phyloP scores from a whole-genome alignment of 1,139 yeast genomes.

The Scheffersomyces illinoinensis region DNA sequence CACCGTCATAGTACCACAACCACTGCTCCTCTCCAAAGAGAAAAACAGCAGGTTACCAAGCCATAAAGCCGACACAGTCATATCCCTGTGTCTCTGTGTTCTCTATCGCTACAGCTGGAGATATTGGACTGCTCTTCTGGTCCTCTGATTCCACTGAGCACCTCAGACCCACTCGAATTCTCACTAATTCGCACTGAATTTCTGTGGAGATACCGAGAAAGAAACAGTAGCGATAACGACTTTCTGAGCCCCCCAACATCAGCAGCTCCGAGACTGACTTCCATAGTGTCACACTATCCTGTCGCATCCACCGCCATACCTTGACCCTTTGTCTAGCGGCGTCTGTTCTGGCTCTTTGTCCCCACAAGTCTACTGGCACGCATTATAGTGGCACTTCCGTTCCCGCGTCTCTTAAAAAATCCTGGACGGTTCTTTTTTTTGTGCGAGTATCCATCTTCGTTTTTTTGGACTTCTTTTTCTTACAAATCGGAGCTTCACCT shows the following conservation, averaged over 20 bases:
- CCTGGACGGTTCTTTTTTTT: neutral
- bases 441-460: neutral
- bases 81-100: neutral
- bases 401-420: neutral
- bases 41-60: neutral
- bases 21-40: neutral
- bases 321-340: neutral
- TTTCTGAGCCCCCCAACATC: neutral
- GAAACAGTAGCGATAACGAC: neutral
- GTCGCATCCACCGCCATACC: no score
- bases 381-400: neutral
- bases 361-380: neutral
- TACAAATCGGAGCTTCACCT: neutral
- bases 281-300: no score
- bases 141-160: neutral
- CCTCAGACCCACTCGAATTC: neutral
- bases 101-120: neutral
- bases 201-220: neutral
- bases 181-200: neutral
- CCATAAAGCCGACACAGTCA: neutral
- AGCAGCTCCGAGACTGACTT: neutral
- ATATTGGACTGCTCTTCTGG: neutral
- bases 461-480: neutral
- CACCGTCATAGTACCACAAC: neutral
- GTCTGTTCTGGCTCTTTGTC: neutral